Evolutionary conservation across 345 rosid genomes (phyloP).

Genomic region (Conringia planisiliqua): DNA sequence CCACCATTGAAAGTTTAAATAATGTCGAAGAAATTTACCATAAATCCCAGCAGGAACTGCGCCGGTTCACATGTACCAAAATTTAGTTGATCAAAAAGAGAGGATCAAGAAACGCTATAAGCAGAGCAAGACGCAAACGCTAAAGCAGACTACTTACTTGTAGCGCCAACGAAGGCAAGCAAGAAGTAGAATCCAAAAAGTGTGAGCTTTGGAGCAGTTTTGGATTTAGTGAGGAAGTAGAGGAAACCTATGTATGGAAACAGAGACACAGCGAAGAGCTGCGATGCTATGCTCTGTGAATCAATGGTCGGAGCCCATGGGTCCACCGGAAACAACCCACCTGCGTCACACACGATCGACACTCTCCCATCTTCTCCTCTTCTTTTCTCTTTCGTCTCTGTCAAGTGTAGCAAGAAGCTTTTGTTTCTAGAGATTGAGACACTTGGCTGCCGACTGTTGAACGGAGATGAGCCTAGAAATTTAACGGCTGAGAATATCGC

Average conservation of each 20-base stretch:
- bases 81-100: not conserved
- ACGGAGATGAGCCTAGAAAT: slow-evolving; percentile 9
- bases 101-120: slow-evolving; percentile 12
- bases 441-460: not conserved
- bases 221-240: slow-evolving; percentile 86
- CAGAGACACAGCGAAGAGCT: slow-evolving; percentile 74
- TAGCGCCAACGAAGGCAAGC: slow-evolving; percentile 86
- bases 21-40: slow-evolving; percentile 42
- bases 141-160: slow-evolving; percentile 50
- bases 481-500: slow-evolving; percentile 20
- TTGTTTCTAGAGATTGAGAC: slow-evolving; percentile 11
- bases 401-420: slow-evolving; percentile 16
- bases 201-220: slow-evolving; percentile 76
- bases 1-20: not conserved
- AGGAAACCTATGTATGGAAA: slow-evolving; percentile 87
- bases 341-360: slow-evolving; percentile 43
- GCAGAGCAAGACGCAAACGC: not conserved
- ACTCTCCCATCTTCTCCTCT: slow-evolving; percentile 24
- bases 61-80: not conserved
- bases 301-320: slow-evolving; percentile 86
- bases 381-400: slow-evolving; percentile 4
- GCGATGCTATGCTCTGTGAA: slow-evolving; percentile 76
- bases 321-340: slow-evolving; percentile 66
- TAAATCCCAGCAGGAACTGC: slow-evolving; percentile 92
- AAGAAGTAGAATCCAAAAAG: slow-evolving; percentile 94